phyloP scores from a whole-genome alignment of 805 yeast genomes.

The Candida boleticola region DNA sequence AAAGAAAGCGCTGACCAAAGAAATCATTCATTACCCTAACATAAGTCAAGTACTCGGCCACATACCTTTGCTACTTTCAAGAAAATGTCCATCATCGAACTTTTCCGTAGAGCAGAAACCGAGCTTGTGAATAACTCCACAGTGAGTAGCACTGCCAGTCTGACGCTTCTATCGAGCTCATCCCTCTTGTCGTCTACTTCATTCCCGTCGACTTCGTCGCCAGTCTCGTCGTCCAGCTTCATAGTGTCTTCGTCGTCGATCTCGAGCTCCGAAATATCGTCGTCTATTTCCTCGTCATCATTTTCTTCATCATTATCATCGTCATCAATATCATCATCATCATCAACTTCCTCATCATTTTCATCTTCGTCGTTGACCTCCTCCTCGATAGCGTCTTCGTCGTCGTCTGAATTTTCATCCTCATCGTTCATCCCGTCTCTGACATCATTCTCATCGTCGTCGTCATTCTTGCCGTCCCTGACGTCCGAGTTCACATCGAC shows the following conservation, averaged over 20 bases:
- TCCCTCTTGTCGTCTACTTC: background rate
- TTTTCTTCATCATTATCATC: constrained; percentile 6
- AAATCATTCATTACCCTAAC: too few species aligned
- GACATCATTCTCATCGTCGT: constrained; percentile 4
- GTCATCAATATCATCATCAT: constrained; percentile 2
- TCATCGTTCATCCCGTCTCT: constrained; percentile 8
- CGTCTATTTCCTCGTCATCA: constrained; percentile 1
- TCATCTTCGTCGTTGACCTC: constrained; percentile 6
- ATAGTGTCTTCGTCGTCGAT: constrained; percentile 3
- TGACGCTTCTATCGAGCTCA: constrained; percentile 1
- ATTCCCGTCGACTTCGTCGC: background rate
- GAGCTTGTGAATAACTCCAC: constrained; percentile 1
- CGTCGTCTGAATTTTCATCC: constrained; percentile 2
- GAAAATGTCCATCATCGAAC: too few species aligned
- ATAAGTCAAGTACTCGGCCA: too few species aligned
- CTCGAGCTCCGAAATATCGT: constrained; percentile 7
- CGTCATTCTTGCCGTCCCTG: constrained; percentile 1
- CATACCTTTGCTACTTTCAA: too few species aligned
- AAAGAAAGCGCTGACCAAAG: too few species aligned
- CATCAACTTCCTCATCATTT: constrained; percentile 5
- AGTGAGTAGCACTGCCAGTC: constrained; percentile 1
- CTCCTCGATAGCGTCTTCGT: constrained; percentile 5
- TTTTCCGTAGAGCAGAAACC: too few species aligned
- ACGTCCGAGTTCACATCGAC: background rate
- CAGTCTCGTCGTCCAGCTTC: constrained; percentile 1